Evolutionary conservation across 2,329 filamentous ascomycete genomes (phyloP), one percentile per base, ranked within the genome.

Genomic region (Aspergillus phoenicis): DNA sequence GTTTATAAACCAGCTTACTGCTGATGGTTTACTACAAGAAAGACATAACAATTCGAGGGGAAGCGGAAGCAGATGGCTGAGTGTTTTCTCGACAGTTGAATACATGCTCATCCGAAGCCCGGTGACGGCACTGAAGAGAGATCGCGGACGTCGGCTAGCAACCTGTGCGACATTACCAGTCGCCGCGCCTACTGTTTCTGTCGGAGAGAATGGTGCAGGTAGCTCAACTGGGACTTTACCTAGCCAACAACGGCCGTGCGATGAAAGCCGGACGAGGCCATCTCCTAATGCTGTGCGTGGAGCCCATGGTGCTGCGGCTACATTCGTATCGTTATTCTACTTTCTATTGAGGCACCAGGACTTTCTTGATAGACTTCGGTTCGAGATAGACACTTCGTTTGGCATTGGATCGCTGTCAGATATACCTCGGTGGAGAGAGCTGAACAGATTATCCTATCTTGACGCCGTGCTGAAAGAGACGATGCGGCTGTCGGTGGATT

Each of bases 401-500:
- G 11, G 39, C 33, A 47, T 41, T 2, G 33, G 45, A 20, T 4
- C 43, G 4, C 15, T 59, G 10, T 55, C 60, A 1, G 33, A 24
- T 5, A 3, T 53, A 0, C 60, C 62, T n/a, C 15, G 22, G 2
- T 62, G 63, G 59, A 49, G 20, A 1, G 64, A 68, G 11, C 4
- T 65, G 3, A 11, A 10, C 8, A 26, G 49, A 1, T 38, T 66
- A 4, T 36, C 41, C 8, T 67, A 67, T 28, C 58, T 69, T 4
- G 60, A 67, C 4, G 64, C 67, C 15, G 59, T 64, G 1, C 47
- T 68, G 43, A 69, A 64, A 28, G 67, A 68, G 48, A 57, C 61
- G 5, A 54, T 65, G 53, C 60, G 67, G n/a, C 45, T 45, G 10
- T 33, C 58, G 15, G 13, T 33, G 3, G 20, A 4, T 3, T 38